Evolutionary conservation across 208 protist species (phyloP), one percentile per base, ranked within the genome.

Genomic region (Acanthamoeba castellanii): DNA sequence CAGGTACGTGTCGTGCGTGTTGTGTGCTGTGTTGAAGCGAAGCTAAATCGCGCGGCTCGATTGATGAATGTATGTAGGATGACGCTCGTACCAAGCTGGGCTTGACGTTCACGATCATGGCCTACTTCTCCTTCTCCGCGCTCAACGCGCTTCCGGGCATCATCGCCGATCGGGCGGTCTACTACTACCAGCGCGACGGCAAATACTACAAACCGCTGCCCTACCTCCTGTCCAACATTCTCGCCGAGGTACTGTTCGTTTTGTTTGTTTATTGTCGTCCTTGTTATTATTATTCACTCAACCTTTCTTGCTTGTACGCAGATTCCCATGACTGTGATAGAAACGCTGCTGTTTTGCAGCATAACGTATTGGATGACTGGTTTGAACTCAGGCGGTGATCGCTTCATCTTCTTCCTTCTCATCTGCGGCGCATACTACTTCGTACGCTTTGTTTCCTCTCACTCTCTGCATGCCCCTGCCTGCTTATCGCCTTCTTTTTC

Each of bases 161-260:
- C 0, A 30, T 94, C 42, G 18, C 27, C 30, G 92, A 89, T 3
- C 42, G 92, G 14, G 52, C 14, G 6, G 92, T 95, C 13, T 95
- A 52, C n/a, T 95, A 95, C 32, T 30, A 34, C 16, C 92, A 95
- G 50, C 32, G 42, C 11, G 81, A 90, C 45, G 81, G 18, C 34
- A 91, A 95, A 52, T 95, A 95, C 45, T 95, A 91, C 78, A 37
- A 47, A 47, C 42, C 78, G 22, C 59, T 78, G 3, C 78, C 92
- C 57, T 95, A 95, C 52, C 52, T 95, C 52, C 27, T 95, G 30
- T 20, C 92, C n/a, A 91, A 52, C 11, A 95, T 95, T 30, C 70
- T 90, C 27, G 57, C 59, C 11, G 92, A 87, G 30, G 57, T 95
- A 66, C 47, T 25, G 57, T 64, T 64, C 5, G 4, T 25, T 64